Percentiles rank a stretch among this genome's conserved stretches.
Evolutionary conservation across 192 early-diverging fungal genomes (phyloP).

Genomic region (Entophlyctis helioformis): DNA sequence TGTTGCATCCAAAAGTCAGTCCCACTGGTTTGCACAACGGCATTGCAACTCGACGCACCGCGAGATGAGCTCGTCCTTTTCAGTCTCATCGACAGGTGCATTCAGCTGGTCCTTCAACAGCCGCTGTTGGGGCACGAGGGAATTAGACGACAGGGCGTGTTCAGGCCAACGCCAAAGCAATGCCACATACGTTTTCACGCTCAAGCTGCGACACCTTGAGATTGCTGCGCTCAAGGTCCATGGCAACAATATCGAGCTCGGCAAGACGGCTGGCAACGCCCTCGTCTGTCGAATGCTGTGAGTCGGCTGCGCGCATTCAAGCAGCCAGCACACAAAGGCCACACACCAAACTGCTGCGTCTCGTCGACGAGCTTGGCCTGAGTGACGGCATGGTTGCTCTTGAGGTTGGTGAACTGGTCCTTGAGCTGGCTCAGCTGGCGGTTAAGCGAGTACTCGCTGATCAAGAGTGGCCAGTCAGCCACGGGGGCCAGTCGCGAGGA

Average conservation of each 20-base stretch:
- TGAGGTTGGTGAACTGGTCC: slow-evolving; percentile 54
- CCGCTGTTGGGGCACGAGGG: too few species aligned
- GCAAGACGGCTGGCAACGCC: slow-evolving; percentile 68
- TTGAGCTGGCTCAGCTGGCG: slow-evolving; percentile 69
- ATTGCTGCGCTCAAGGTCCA: slow-evolving; percentile 75
- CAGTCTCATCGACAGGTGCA: too few species aligned
- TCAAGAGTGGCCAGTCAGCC: background rate
- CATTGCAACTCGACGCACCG: too few species aligned
- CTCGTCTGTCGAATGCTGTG: slow-evolving; percentile 31
- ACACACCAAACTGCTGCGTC: slow-evolving; percentile 42
- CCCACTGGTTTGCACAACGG: too few species aligned
- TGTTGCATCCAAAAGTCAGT: too few species aligned
- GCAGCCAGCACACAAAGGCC: background rate
- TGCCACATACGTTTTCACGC: slow-evolving; percentile 50
- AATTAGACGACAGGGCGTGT: too few species aligned
- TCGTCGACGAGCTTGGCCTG: slow-evolving; percentile 57
- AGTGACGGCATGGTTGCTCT: slow-evolving; percentile 57
- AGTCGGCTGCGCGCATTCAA: too few species aligned
- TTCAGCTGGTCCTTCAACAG: too few species aligned
- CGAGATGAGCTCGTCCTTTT: too few species aligned
- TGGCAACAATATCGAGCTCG: slow-evolving; percentile 77
- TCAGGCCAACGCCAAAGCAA: too few species aligned
- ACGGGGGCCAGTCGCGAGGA: too few species aligned
- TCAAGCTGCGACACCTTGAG: slow-evolving; percentile 53
- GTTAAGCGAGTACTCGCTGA: slow-evolving; percentile 68